Evolutionary conservation across 1,284 basidiomycete genomes (phyloP).

Genomic region (Marasmius sp.): DNA sequence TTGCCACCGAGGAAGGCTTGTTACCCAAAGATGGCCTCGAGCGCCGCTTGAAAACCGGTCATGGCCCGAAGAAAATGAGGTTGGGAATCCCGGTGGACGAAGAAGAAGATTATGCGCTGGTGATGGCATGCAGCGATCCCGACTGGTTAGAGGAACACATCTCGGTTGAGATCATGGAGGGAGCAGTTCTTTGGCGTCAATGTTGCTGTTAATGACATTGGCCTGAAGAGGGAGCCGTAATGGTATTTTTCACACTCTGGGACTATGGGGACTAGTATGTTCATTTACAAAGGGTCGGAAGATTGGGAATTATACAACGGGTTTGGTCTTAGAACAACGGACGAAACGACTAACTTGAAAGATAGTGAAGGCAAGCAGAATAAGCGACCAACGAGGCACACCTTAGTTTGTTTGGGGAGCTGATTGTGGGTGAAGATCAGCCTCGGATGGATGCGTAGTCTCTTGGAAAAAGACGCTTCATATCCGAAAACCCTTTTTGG

Average conservation of each 20-base stretch:
- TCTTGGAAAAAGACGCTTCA: too few species aligned
- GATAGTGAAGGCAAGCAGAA: too few species aligned
- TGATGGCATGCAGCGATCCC: background rate
- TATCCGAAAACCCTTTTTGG: too few species aligned
- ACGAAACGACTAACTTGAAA: too few species aligned
- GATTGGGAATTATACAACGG: background rate
- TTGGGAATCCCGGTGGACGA: slow-evolving; percentile 5
- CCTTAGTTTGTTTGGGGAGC: too few species aligned
- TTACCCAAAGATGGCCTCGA: slow-evolving; percentile 23
- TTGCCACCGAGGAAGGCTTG: slow-evolving; percentile 18
- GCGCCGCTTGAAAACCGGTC: slow-evolving; percentile 20
- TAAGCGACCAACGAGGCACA: too few species aligned
- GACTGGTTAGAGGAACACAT: slow-evolving; percentile 12
- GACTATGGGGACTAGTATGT: background rate
- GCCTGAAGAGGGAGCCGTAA: too few species aligned
- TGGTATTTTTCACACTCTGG: background rate
- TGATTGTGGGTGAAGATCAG: too few species aligned
- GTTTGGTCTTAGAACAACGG: background rate
- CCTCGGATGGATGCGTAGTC: too few species aligned
- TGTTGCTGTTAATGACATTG: background rate
- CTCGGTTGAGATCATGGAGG: slow-evolving; percentile 21
- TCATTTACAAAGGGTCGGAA: background rate
- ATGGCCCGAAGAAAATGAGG: slow-evolving; percentile 23
- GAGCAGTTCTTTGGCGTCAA: slow-evolving; percentile 26
- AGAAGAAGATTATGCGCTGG: slow-evolving; percentile 6